A percentile compares a stretch with the other conserved stretches of the same genome.
These are phyloP conservation scores for Parietaria judaica DNA, from an alignment of 306 rosid genomes.

Conservation along the genomic window DNA sequence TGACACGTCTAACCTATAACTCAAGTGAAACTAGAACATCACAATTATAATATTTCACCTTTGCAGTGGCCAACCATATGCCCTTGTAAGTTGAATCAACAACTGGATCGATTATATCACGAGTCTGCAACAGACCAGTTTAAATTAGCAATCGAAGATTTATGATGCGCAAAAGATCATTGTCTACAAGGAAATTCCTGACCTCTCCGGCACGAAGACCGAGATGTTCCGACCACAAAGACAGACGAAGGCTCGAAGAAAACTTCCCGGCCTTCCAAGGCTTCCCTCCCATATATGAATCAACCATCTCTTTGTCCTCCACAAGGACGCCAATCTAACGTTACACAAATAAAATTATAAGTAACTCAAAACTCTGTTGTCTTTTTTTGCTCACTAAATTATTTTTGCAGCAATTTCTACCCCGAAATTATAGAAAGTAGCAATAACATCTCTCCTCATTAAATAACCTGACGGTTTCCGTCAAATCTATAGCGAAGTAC, in stretches of 20 bases:
- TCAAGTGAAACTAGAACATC: background rate
- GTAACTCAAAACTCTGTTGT: too few species aligned
- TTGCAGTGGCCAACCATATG: constrained; percentile 91
- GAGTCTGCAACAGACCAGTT: constrained; percentile 35
- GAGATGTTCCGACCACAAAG: constrained; percentile 96
- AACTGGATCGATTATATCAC: constrained; percentile 66
- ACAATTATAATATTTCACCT: constrained; percentile 37
- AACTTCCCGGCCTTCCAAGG: constrained; percentile 93
- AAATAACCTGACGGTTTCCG: too few species aligned
- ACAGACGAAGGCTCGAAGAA: constrained; percentile 68
- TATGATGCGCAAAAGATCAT: background rate
- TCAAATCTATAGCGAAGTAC: too few species aligned
- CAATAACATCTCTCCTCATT: too few species aligned
- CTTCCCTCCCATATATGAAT: constrained; percentile 80
- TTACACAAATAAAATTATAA: too few species aligned
- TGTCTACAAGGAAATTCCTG: constrained; percentile 11
- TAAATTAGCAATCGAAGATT: constrained; percentile 22
- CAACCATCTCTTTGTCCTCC: constrained; percentile 70
- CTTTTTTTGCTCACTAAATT: too few species aligned
- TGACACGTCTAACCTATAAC: too few species aligned
- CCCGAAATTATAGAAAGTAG: too few species aligned
- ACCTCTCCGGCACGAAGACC: constrained; percentile 80
- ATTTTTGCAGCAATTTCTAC: too few species aligned
- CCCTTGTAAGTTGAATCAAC: constrained; percentile 79
- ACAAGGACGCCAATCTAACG: constrained; percentile 66